Evolutionary conservation across 148 eudicot species (phyloP).

Genomic region (Spergularia marina): DNA sequence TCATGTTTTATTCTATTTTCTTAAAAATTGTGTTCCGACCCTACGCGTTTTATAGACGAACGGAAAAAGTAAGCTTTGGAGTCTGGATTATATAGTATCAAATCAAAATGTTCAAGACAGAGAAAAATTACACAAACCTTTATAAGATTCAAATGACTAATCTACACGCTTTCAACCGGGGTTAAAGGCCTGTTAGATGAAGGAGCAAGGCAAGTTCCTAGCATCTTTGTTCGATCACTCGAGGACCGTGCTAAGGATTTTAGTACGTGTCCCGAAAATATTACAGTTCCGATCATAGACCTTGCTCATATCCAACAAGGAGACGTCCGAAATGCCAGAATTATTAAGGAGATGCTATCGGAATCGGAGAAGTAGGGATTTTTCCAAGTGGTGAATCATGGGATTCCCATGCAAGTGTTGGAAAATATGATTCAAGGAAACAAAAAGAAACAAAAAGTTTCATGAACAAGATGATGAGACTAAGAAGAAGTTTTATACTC

Average conservation of each 20-base stretch:
- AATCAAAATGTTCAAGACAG: no score
- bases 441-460: slow-evolving; percentile 29
- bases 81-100: no score
- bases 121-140: no score
- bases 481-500: slow-evolving; percentile 36
- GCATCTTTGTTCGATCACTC: slow-evolving; percentile 35
- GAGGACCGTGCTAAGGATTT: slow-evolving; percentile 34
- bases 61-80: no score
- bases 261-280: background rate
- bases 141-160: no score
- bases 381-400: slow-evolving; percentile 49
- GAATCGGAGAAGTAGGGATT: slow-evolving; percentile 49
- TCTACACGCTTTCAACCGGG: slow-evolving; percentile 45
- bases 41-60: no score
- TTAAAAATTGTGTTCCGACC: no score
- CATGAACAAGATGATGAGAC: slow-evolving; percentile 41
- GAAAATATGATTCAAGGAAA: slow-evolving; percentile 36
- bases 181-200: slow-evolving; percentile 44
- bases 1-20: no score
- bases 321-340: background rate
- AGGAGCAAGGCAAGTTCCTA: slow-evolving; percentile 24
- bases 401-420: slow-evolving; percentile 29
- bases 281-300: slow-evolving; percentile 37
- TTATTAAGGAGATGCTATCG: slow-evolving; percentile 16
- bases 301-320: slow-evolving; percentile 13